Base-by-base conservation (phyloP, 2,329 filamentous ascomycete genomes). In the Aspergillus nomiae region DNA sequence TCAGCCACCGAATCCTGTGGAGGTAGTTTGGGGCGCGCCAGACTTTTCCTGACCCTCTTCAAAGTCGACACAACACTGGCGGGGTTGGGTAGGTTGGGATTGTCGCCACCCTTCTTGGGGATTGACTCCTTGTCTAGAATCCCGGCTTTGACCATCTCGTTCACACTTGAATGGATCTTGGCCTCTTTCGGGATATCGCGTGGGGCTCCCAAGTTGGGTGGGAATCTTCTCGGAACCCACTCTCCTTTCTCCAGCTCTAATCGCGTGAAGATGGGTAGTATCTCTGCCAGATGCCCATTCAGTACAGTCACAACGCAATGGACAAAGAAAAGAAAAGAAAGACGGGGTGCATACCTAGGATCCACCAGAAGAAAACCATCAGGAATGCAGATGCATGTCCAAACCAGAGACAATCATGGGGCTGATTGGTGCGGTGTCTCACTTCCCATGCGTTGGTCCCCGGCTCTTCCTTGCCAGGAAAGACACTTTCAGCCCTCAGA, bases 221-320 rank as follows among this genome's bases (percentile, higher is more conserved):
- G 76, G 54, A 70, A 69, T 62, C 73, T 70, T 10, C 72, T 70
- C 2, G 73, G 72, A 14, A 76, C 67, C 76, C 76, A 78, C 65
- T 74, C 73, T 3, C 71, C 74, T 0, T 73, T 56, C 61, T 76
- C 73, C 26, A 77, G 70, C 60, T 78, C 76, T 19, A 77, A 72
- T 14, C 76, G 73, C 11, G 71, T 75, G 59, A 77, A 76, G 48
- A 78, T 61, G 4, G 76, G 76, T 36, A 78, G 70, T 32, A 74
- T 64, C 67, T 78, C 76, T 77, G 58, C 45, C 41, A 24, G 24
- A 11, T 32, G 19, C 50, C 32, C 6, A n/a, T 55, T 55, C 51
- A 55, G 32, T 55, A 55, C 21, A 32, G 14, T 30, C 14, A 54
- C 19, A 36, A n/a, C 4, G 51, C 26, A 21, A 54, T 24, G 16